Base-by-base conservation (phyloP, 331 rosid genomes). In the Prunus yedoensis region DNA sequence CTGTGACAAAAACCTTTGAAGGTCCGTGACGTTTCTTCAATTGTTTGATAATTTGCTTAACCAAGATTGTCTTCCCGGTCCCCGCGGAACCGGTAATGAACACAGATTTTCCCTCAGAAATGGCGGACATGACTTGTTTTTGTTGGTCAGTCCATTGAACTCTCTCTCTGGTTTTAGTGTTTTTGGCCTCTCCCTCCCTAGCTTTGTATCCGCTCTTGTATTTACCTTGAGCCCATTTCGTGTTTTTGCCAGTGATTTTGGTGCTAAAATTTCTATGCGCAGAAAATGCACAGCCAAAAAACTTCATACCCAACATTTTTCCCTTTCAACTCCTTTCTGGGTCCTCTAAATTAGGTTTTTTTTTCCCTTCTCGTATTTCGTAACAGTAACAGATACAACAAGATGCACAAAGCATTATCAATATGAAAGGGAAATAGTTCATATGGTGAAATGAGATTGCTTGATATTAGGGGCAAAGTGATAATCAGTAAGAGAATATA, bases 31-130 rank as follows among this genome's bases (percentile, higher is more conserved):
- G 13, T 72, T 59, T 88, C 25, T 52, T 79, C 70, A 79, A 63
- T 16, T 57, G 9, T n/a, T 66, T 68, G 21, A 88, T 81, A 60
- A 81, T 11, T 66, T 85, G 83, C 38, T 65, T 7, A 28, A 88
- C 49, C 83, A 88, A 59, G 8, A 70, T 17, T 18, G 89, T 85
- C 38, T 85, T 83, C 3, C 91, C 88, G 2, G 91, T 83, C 54
- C 89, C 89, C 17, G 89, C 89, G 0, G 91, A 81, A 66, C 89
- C 89, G 11, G 89, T 78, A 76, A 88, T 77, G 87, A 83, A 88
- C 77, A 83, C 88, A 12, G 85, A 85, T 20, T 51, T 77, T 0
- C 85, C 85, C 58, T 57, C 69, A 17, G 61, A 38, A 53, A 88
- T 60, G 56, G 85, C 80, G 41, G 80, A 79, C 62, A 83, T 67